Base-by-base conservation (phyloP, 140 eudicot species). In the Senecio squalidus region DNA sequence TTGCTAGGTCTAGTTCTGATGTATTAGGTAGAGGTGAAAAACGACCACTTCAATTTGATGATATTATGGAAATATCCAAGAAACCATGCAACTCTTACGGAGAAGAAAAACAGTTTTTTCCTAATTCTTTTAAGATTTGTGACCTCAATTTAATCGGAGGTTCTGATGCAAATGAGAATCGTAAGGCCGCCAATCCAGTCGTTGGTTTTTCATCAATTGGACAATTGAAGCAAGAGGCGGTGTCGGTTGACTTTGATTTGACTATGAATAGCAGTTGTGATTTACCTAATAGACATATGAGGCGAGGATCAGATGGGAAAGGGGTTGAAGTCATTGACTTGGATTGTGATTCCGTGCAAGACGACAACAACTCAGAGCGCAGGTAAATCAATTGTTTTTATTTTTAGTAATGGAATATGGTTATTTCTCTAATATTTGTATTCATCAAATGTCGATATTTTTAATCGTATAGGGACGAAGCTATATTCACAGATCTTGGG, bases 261-360 rank as follows among this genome's bases (percentile, higher is more conserved):
- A 72, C 96, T 31, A 88, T 88, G 81, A 82, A 72, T 66, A 88
- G 69, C 54, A 83, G 59, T 43, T 54, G 69, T 53, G 73, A 46
- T 58, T 38, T 68, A 31, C 31, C 76, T 16, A 74, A 76, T 52
- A 73, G 61, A 57, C 77, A 70, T 64, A 71, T 68, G 51, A 82
- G 64, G 41, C 72, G 68, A 20, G 82, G 84, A 55, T 24, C 71
- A 46, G 71, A 74, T 31, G 78, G 81, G 34, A 84, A 80, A 70
- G 93, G 66, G 44, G 82, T 92, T 48, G 98, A 87, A 76, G 77
- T 92, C 69, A 92, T 92, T 60, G 98, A 92, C 82, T 76, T 92
- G 83, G 98, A 92, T 64, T 76, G 64, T 48, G 89, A 84, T 71
- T 79, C 93, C 21, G 52, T 75, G 26, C 86, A 75, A 41, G 89